Base-by-base conservation (phyloP, 176 grass and related monocot genomes). In the Oryza australiensis region DNA sequence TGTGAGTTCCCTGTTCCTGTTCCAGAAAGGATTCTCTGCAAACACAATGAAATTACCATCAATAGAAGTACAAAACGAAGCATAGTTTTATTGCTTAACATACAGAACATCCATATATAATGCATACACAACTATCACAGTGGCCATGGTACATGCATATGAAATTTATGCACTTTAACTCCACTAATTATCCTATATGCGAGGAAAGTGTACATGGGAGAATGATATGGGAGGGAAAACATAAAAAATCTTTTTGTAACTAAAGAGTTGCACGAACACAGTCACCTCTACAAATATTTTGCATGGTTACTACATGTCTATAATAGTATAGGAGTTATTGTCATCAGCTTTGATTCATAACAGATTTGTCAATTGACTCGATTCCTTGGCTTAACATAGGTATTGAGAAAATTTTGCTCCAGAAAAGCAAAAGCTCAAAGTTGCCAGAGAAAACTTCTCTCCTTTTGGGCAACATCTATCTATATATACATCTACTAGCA, bases 21-120 rank as follows among this genome's bases (percentile, higher is more conserved):
- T n/a, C 68, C 66, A 38, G 80, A 79, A 68, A 15, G 11, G 26
- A 91, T 78, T 97, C 80, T 91, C 94, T 93, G 84, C 79, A 80
- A 76, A 82, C 26, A 91, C n/a, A 29, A 81, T 51, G 9, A 16
- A 66, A 74, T 69, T 74, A 65, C 24, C 75, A 78, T 75, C 23
- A 83, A 51, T 9, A 45, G 4, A 70, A 80, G 38, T 13, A 80
- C n/a, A 68, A 51, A 69, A 73, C 62, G 22, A 55, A 53, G 16
- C 43, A 3, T 26, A 29, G 9, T 51, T 87, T 81, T 55, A 5
- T 62, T 29, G 72, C 33, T 30, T 45, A 70, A 72, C 62, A 51
- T 68, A 40, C 13, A 71, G 14, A 51, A 87, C 9, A 74, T 20
- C 15, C 26, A 77, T 68, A 85, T 14, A 77, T 13, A 80, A 73